A percentile compares a stretch with the other conserved stretches of the same genome.
These are phyloP conservation scores for Hyparrhenia diplandra DNA, from an alignment of 176 grass and related monocot genomes.

Conservation along the genomic window DNA sequence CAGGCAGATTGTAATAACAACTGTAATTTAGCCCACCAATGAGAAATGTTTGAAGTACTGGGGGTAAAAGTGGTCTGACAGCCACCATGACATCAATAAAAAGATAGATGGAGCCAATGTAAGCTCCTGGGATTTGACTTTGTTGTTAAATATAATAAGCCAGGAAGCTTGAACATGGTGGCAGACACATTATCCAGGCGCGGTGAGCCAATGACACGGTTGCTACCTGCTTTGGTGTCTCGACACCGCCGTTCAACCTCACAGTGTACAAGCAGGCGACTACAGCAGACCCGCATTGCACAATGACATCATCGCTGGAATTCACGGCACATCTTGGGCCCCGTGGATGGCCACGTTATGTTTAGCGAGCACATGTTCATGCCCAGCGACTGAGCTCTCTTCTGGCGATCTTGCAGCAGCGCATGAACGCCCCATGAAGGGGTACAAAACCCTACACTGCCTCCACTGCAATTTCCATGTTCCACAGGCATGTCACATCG, in stretches of 20 bases:
- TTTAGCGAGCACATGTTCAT: not conserved
- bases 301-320: not conserved
- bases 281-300: not conserved
- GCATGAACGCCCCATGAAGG: not conserved
- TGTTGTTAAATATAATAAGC: not conserved
- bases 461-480: not conserved
- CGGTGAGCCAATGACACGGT: not conserved
- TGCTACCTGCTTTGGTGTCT: not conserved
- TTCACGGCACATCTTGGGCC: not conserved
- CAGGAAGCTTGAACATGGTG: not conserved
- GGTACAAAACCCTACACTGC: not conserved
- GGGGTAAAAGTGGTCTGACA: not conserved
- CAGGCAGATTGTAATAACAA: not conserved
- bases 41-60: not conserved
- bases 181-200: not conserved
- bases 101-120: conserved; percentile 3
- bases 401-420: not conserved
- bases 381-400: not conserved
- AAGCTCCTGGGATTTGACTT: not conserved
- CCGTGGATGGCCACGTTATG: not conserved
- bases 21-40: conserved; percentile 2
- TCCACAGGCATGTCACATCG: not conserved
- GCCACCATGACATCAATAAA: conserved; percentile 8
- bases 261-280: not conserved
- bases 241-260: not conserved